Base-by-base conservation (phyloP, 257 asterid species). In the Linaria vulgaris region DNA sequence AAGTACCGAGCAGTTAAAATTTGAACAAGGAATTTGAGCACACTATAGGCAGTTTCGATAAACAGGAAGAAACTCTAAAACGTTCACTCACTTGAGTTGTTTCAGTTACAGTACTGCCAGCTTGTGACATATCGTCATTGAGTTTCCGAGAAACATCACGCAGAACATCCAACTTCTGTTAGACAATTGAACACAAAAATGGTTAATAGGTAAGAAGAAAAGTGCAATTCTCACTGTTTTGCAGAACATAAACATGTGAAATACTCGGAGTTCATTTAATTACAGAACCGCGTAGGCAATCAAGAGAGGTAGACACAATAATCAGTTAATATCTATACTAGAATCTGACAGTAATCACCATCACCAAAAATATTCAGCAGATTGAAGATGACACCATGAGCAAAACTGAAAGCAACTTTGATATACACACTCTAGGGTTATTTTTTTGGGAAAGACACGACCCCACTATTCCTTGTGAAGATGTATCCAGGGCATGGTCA, bases 1-100 rank as follows among this genome's bases (percentile, higher is more conserved):
- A 34, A 13, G 20, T 30, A 14, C 21, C 38, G 73, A 47, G 63
- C 71, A 71, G 27, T 50, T 53, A 37, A 22, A 56, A 20, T 24
- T 46, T 39, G 47, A 69, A 56, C 72, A 64, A 59, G 72, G 73
- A 75, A 34, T 50, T 61, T 45, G 62, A 56, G 77, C 95, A 71
- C 78, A 89, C 95, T 59, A 78, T 73, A 61, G 83, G 85, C 84
- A 80, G 83, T 67, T 85, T 87, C 71, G 85, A 80, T 45, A 72
- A 70, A 76, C 79, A 71, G 85, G 88, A 78, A 80, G 83, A 85
- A 85, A 88, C 83, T 75, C 74, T 78, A 68, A 82, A 67, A 77
- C 78, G 85, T 80, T 94, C 97, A 71, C 94, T 91, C 77, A 69
- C 90, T 74, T 78, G 88, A 78, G 82, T 80, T 67, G 91, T 79